Base-by-base conservation (phyloP, 129 eudicot genomes). In the Pulicaria dysenterica region DNA sequence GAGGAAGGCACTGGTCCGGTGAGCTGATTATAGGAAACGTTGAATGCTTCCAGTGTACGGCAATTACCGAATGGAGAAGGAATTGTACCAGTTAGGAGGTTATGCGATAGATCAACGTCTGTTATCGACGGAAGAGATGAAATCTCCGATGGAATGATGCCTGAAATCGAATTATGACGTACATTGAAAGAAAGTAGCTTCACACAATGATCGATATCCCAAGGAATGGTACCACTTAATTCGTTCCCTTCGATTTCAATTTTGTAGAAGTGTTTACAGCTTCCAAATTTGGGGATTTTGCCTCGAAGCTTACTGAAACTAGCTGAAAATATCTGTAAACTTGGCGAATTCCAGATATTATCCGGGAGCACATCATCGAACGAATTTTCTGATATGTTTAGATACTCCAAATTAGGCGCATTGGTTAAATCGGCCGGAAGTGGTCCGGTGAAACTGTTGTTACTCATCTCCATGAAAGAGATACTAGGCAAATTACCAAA, bases 121-220 rank as follows among this genome's bases (percentile, higher is more conserved):
- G 87, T 95, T 40, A 95, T 91, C 1, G 96, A 81, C 2, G 96
- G 99, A 46, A 95, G 84, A 2, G 89, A 86, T 2, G 99, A 91
- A 46, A 95, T 86, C 65, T 95, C 97, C 93, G 87, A 88, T 2
- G 99, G 99, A 58, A 95, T 95, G 51, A 91, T 82, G 19, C 99
- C 97, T 0, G 96, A 84, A 14, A 95, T 73, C 2, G 79, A 83
- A 77, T 95, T 95, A 5, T 67, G 67, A 8, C 85, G 73, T 13
- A 95, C 46, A 62, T 86, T 91, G 41, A 95, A 68, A 5, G 51
- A 48, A 39, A 95, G 67, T 11, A 95, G 80, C 90, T 95, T 95
- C 82, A 46, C 79, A 49, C 99, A 95, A 67, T 91, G 97, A 71
- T 73, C 94, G 40, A 95, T 91, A 67, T 88, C 88, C 88, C 87